Evolutionary conservation across 176 grass and related monocot species (phyloP), one percentile per base, ranked within the genome.

Genomic region (Oryza brachyantha): DNA sequence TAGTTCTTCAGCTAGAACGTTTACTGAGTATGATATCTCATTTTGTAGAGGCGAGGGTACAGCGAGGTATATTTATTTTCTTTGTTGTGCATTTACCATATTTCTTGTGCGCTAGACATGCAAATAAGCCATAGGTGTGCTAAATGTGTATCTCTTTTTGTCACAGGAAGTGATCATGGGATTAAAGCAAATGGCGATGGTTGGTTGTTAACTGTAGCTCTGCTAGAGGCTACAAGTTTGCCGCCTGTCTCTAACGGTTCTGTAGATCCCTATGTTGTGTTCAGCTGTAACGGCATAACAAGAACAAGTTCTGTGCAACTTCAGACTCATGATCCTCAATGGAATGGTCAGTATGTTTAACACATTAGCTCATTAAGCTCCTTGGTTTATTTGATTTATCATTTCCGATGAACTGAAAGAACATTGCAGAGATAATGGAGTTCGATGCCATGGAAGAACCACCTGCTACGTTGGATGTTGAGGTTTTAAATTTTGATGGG

Each of bases 361-460:
- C 55, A 66, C 54, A 4, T 66, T 35, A 82, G 28, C 31, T 36
- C 66, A 11, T 17, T n/a, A 40, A 57, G 17, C 29, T 40, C 46
- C n/a, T 70, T 70, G 29, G 10, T 29, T 75, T 24, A 3, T 77
- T 12, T 32, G 10, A 78, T 85, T 80, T 63, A 40, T 41, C 38
- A 29, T 84, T 16, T 58, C 12, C 67, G 39, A 70, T 19, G 50
- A 84, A 77, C 11, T 72, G 38, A 57, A 64, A 62, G 0, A 73
- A 38, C 35, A 19, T 13, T 92, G 45, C 81, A 97, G 95, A 97
- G 38, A 70, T 94, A 77, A 92, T 97, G 72, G 87, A 97, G 52
- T 94, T 97, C 70, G 89, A 92, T 61, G 87, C 87, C 13, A 92
- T 97, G 95, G 84, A 88, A 94, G 89, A 97, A 36, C 91, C 91